Conservation (phyloP, 768 basidiomycete genomes). For the Termitomyces sp. region DNA sequence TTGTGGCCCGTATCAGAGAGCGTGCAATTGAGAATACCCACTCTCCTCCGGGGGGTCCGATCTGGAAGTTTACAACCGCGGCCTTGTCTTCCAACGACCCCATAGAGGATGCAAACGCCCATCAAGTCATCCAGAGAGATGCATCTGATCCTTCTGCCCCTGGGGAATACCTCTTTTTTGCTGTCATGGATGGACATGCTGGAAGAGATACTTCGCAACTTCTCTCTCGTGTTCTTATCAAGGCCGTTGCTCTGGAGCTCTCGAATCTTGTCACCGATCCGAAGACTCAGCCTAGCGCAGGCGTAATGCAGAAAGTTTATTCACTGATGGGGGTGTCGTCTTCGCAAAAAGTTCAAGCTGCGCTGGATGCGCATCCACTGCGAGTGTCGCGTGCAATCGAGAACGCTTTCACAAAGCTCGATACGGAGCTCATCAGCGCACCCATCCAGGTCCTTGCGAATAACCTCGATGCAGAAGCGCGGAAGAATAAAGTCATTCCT, state of each 20-base stretch:
- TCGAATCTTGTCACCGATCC: slow-evolving; percentile 41
- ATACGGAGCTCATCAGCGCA: slow-evolving; percentile 74
- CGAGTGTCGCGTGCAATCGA: slow-evolving; percentile 64
- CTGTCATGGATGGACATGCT: slow-evolving; percentile 88
- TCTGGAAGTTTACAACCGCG: slow-evolving; percentile 77
- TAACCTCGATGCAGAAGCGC: slow-evolving; percentile 43
- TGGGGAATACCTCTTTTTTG: slow-evolving; percentile 78
- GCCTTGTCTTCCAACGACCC: slow-evolving; percentile 82
- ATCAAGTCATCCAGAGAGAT: slow-evolving; percentile 62
- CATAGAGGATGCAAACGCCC: slow-evolving; percentile 83
- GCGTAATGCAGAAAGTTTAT: slow-evolving; percentile 30
- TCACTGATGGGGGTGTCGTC: slow-evolving; percentile 31
- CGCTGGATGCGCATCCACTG: slow-evolving; percentile 36
- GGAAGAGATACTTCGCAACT: slow-evolving; percentile 81
- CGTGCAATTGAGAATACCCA: slow-evolving; percentile 42
- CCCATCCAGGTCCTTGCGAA: slow-evolving; percentile 69
- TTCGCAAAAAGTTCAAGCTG: slow-evolving; percentile 16
- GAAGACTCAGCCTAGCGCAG: slow-evolving; percentile 20
- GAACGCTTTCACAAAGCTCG: slow-evolving; percentile 75
- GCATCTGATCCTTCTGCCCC: slow-evolving; percentile 49
- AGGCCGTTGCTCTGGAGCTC: slow-evolving; percentile 76
- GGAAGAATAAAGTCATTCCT: slow-evolving; percentile 48
- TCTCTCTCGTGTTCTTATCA: slow-evolving; percentile 79
- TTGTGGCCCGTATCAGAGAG: slow-evolving; percentile 55
- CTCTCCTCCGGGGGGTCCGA: slow-evolving; percentile 44